Percentiles rank a stretch among this genome's conserved stretches.
phyloP scores from a whole-genome alignment of 2,329 filamentous ascomycete genomes.

The Phyllosticta citribraziliensis region DNA sequence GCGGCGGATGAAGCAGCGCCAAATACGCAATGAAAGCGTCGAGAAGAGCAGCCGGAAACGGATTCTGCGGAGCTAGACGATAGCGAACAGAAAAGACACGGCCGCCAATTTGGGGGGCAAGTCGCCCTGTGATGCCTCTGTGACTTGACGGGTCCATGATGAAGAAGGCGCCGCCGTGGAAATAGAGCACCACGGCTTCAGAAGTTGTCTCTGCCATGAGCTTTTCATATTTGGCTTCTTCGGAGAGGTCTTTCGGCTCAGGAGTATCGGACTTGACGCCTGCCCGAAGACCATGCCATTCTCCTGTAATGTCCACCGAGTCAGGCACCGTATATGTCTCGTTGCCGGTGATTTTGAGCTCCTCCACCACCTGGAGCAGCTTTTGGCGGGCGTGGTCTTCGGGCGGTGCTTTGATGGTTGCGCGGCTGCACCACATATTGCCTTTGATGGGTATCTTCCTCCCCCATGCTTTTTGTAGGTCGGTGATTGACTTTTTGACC shows the following conservation, averaged over 20 bases:
- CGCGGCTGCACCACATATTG: slow-evolving; percentile 69
- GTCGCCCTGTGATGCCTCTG: slow-evolving; percentile 45
- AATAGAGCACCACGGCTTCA: slow-evolving; percentile 57
- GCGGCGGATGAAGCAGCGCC: slow-evolving; percentile 60
- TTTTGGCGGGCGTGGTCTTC: slow-evolving; percentile 46
- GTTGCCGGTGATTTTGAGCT: slow-evolving; percentile 35
- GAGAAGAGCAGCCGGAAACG: slow-evolving; percentile 65
- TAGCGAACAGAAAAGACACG: slow-evolving; percentile 65
- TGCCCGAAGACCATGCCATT: slow-evolving; percentile 65
- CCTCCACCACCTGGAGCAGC: slow-evolving; percentile 49
- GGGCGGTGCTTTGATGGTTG: slow-evolving; percentile 51
- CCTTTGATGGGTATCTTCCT: slow-evolving; percentile 64
- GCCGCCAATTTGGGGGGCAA: slow-evolving; percentile 58
- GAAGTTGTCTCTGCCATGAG: slow-evolving; percentile 59
- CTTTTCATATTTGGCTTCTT: slow-evolving; percentile 54
- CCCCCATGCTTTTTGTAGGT: slow-evolving; percentile 49
- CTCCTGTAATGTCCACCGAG: slow-evolving; percentile 51
- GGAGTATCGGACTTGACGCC: slow-evolving; percentile 40
- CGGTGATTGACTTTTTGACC: slow-evolving; percentile 19
- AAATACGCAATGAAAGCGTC: slow-evolving; percentile 67
- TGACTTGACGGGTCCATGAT: slow-evolving; percentile 62
- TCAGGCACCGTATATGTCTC: slow-evolving; percentile 41
- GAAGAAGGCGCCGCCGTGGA: slow-evolving; percentile 68
- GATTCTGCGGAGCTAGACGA: slow-evolving; percentile 61
- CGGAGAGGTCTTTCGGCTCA: slow-evolving; percentile 45